A percentile compares a stretch with the other conserved stretches of the same genome.
Evolutionary conservation across 495 filamentous ascomycete species (phyloP).

Genomic region (Pyronema omphalodes): DNA sequence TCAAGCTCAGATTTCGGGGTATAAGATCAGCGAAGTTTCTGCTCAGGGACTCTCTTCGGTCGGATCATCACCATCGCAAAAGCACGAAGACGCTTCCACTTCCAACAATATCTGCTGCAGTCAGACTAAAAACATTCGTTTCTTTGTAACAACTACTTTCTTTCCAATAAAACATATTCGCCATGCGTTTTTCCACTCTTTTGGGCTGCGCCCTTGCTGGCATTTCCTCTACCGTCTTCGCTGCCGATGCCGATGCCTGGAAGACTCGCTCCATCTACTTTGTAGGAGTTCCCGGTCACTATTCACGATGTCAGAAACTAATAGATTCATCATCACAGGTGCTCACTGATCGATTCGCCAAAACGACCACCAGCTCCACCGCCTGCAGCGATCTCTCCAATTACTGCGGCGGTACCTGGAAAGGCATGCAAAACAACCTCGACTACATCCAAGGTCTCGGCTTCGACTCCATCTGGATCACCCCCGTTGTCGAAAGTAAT

Average conservation of each 20-base stretch:
- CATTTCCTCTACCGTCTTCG: conserved; percentile 12
- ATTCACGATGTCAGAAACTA: background rate
- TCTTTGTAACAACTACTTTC: no score
- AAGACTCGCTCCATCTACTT: conserved; percentile 27
- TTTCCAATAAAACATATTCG: background rate
- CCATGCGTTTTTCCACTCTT: conserved; percentile 11
- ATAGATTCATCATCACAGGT: conserved; percentile 19
- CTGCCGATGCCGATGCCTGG: conserved; percentile 25
- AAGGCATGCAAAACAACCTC: conserved; percentile 49
- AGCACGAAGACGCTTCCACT: no score
- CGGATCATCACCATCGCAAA: no score
- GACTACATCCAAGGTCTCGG: conserved; percentile 63
- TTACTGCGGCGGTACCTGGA: conserved; percentile 64
- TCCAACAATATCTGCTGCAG: no score
- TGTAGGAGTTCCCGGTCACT: background rate
- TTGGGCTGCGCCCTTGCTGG: conserved; percentile 13
- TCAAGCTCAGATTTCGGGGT: no score
- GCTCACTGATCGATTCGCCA: conserved; percentile 57
- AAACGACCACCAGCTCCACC: conserved; percentile 43
- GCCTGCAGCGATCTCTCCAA: conserved; percentile 31
- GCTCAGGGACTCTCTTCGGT: no score
- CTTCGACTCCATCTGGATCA: conserved; percentile 72
- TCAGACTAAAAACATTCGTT: no score
- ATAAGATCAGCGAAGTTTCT: no score
- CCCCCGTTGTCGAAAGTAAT: conserved; percentile 45